phyloP scores from a whole-genome alignment of 345 rosid species.

The Eucalyptus pauciflora region DNA sequence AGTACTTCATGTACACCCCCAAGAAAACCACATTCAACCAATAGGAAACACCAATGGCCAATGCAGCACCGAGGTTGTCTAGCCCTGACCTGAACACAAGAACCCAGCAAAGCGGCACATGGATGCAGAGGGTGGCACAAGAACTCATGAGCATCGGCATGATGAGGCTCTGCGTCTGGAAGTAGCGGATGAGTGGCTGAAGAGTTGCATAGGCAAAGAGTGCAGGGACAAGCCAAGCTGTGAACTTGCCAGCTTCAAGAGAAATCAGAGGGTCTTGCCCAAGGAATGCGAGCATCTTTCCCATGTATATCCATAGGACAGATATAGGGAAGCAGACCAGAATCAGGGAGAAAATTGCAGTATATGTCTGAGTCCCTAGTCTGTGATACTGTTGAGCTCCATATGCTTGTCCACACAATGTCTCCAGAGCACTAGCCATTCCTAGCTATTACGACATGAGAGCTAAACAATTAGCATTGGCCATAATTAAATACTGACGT shows the following conservation, averaged over 20 bases:
- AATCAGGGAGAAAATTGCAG: conserved; percentile 22
- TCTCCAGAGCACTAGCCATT: conserved; percentile 33
- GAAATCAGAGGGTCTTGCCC: conserved; percentile 38
- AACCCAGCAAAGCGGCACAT: conserved; percentile 26
- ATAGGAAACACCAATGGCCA: conserved; percentile 13
- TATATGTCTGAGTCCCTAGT: conserved; percentile 17
- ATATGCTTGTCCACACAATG: conserved; percentile 60
- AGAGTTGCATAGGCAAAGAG: conserved; percentile 29
- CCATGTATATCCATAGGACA: conserved; percentile 29
- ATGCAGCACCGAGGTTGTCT: conserved; percentile 21
- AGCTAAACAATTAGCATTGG: not conserved
- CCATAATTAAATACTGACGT: not conserved
- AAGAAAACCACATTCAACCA: conserved; percentile 32
- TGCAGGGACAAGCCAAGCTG: conserved; percentile 24
- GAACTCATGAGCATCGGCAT: conserved; percentile 27
- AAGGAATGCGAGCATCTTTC: conserved; percentile 11
- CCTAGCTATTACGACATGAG: not conserved
- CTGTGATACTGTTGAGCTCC: conserved; percentile 43
- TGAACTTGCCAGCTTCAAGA: conserved; percentile 17
- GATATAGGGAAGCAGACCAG: conserved; percentile 26
- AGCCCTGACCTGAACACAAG: conserved; percentile 19
- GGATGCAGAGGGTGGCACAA: conserved; percentile 9
- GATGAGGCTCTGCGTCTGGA: conserved; percentile 28
- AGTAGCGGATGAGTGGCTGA: conserved; percentile 25
- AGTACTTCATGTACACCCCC: conserved; percentile 12